phyloP scores from a whole-genome alignment of 306 rosid species.

The Cucurbita maxima region DNA sequence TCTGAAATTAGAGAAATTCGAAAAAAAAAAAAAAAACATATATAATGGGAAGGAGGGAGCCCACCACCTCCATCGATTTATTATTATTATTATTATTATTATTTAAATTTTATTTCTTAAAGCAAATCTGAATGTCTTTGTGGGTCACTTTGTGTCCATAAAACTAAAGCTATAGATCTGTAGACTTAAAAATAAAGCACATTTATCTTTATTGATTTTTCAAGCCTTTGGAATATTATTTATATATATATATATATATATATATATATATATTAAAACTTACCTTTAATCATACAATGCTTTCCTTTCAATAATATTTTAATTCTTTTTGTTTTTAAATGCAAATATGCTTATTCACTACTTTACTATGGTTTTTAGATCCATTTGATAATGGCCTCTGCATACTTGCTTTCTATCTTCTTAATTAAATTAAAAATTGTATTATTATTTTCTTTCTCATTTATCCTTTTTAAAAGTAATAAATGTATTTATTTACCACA shows the following conservation, averaged over 20 bases:
- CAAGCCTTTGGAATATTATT: not conserved
- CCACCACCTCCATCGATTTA: not conserved
- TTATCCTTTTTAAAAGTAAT: too few species aligned
- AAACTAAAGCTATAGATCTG: not conserved
- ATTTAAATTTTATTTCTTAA: not conserved
- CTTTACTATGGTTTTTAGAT: not conserved
- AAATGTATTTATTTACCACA: not conserved
- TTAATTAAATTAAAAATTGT: too few species aligned
- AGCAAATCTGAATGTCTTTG: not conserved
- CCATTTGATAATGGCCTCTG: not conserved
- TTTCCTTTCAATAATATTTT: not conserved
- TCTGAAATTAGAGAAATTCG: too few species aligned
- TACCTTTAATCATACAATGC: not conserved
- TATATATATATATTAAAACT: not conserved
- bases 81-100: too few species aligned
- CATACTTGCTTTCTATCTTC: not conserved
- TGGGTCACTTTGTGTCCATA: not conserved
- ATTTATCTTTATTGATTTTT: conserved; percentile 1
- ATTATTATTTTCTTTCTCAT: too few species aligned
- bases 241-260: not conserved
- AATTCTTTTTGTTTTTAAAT: not conserved
- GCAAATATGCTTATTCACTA: not conserved
- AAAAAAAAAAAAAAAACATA: not conserved
- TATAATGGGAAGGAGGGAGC: not conserved
- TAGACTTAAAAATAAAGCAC: conserved; percentile 10